Evolutionary conservation across 202 grass and related monocot genomes (phyloP).

Genomic region (Panicum hallii): DNA sequence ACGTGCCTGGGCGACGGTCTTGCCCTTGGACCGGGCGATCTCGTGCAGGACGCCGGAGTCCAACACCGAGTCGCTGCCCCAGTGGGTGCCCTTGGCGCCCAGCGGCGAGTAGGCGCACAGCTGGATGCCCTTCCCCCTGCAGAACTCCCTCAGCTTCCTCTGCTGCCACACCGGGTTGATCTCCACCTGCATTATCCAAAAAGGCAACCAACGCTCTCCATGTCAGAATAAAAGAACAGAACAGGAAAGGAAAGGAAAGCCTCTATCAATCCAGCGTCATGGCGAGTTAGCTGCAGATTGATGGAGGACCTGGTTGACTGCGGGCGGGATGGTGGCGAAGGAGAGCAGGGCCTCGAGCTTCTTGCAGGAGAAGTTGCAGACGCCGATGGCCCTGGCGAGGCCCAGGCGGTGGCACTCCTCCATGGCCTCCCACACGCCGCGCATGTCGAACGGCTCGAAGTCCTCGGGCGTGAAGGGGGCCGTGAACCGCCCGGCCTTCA

Average conservation of each 20-base stretch:
- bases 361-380: slow-evolving; percentile 86
- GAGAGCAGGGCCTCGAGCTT: slow-evolving; percentile 70
- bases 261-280: no score
- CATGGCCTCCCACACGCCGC: slow-evolving; percentile 76
- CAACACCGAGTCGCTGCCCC: slow-evolving; percentile 81
- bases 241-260: no score
- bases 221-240: background rate
- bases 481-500: slow-evolving; percentile 50
- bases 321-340: slow-evolving; percentile 66
- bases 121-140: slow-evolving; percentile 61
- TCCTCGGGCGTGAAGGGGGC: slow-evolving; percentile 53
- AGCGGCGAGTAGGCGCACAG: slow-evolving; percentile 80
- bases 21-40: slow-evolving; percentile 72
- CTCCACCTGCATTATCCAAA: slow-evolving; percentile 62
- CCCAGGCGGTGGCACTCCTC: slow-evolving; percentile 71
- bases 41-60: slow-evolving; percentile 53
- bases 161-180: slow-evolving; percentile 91
- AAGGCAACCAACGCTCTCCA: background rate
- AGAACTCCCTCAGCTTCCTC: slow-evolving; percentile 78
- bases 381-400: slow-evolving; percentile 67
- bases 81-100: slow-evolving; percentile 74
- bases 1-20: slow-evolving; percentile 67
- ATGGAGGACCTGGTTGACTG: slow-evolving; percentile 59
- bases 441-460: slow-evolving; percentile 64
- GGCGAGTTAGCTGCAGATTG: no score